Conservation (phyloP, 768 basidiomycete species). For the Daedaleopsis sinensis region DNA sequence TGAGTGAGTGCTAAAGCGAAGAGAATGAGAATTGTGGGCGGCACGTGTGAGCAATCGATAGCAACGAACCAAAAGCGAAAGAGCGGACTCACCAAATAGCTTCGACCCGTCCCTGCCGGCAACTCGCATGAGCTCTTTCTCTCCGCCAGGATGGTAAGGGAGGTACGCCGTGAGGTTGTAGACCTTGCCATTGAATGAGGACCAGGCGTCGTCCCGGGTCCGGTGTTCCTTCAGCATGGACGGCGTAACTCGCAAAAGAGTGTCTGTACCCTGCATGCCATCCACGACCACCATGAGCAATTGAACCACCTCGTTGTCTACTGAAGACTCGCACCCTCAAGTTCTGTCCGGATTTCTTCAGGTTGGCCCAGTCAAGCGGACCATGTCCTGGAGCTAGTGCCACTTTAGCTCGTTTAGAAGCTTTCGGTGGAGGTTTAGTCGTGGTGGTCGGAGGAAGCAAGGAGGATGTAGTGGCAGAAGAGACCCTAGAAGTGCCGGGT, state of each 20-base stretch:
- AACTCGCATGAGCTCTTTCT: conserved; percentile 90
- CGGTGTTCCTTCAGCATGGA: conserved; percentile 82
- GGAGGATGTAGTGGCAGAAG: conserved; percentile 23
- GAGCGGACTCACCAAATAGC: conserved; percentile 73
- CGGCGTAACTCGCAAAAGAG: conserved; percentile 69
- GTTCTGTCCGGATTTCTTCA: conserved; percentile 82
- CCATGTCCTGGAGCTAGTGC: conserved; percentile 90
- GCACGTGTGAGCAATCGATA: neutral
- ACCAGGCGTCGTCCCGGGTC: conserved; percentile 88
- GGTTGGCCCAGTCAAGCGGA: conserved; percentile 90
- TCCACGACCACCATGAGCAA: neutral
- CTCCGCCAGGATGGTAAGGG: conserved; percentile 92
- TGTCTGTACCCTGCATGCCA: conserved; percentile 64
- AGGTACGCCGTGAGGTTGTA: conserved; percentile 96
- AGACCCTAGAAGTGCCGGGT: conserved; percentile 30
- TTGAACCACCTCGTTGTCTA: neutral
- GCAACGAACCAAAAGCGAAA: neutral
- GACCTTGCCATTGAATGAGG: conserved; percentile 88
- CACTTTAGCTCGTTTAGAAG: conserved; percentile 75
- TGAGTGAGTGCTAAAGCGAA: conserved; percentile 74
- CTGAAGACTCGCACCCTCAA: conserved; percentile 48
- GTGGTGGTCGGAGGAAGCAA: conserved; percentile 68
- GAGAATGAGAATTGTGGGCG: neutral
- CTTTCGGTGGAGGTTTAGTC: conserved; percentile 52
- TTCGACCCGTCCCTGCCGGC: conserved; percentile 95